These are phyloP conservation scores for Myotisia sp. DNA, from an alignment of 2,329 filamentous ascomycete genomes.

Conservation along the genomic window DNA sequence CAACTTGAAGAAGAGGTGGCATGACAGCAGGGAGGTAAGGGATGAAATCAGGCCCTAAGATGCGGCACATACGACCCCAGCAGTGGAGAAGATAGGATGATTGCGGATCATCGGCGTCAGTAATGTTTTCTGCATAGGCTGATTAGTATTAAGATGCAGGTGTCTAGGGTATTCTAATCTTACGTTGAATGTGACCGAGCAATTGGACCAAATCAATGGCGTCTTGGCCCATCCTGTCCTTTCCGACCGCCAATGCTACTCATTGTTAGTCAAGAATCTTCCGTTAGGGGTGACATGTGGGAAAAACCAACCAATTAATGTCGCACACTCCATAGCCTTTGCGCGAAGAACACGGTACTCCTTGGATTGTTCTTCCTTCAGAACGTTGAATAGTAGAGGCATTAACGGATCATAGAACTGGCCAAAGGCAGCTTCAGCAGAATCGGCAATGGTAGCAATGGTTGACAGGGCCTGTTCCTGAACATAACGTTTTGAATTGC, in stretches of 20 bases:
- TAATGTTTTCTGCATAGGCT: constrained; percentile 45
- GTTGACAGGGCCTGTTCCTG: constrained; percentile 96
- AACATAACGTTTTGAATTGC: constrained; percentile 87
- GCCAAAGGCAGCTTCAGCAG: constrained; percentile 82
- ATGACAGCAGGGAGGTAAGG: constrained; percentile 88
- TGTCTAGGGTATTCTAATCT: constrained; percentile 7
- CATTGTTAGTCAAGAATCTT: neutral
- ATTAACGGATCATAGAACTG: constrained; percentile 95
- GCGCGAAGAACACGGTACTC: constrained; percentile 82
- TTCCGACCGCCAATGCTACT: constrained; percentile 72
- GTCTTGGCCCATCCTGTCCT: constrained; percentile 77
- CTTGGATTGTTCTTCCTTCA: constrained; percentile 81
- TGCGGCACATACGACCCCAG: constrained; percentile 97
- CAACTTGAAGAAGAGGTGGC: constrained; percentile 80
- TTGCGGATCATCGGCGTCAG: constrained; percentile 86
- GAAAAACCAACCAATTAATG: constrained; percentile 50
- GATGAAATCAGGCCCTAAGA: constrained; percentile 77
- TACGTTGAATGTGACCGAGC: constrained; percentile 66
- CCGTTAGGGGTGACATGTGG: constrained; percentile 1
- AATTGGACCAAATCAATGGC: constrained; percentile 77
- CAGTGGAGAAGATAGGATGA: constrained; percentile 96
- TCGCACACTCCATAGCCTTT: constrained; percentile 98
- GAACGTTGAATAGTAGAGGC: constrained; percentile 80
- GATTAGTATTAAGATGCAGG: constrained; percentile 4
- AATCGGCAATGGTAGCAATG: constrained; percentile 97